Evolutionary conservation across 805 yeast species (phyloP), one percentile per base, ranked within the genome.

Genomic region (Candida dajiaensis): DNA sequence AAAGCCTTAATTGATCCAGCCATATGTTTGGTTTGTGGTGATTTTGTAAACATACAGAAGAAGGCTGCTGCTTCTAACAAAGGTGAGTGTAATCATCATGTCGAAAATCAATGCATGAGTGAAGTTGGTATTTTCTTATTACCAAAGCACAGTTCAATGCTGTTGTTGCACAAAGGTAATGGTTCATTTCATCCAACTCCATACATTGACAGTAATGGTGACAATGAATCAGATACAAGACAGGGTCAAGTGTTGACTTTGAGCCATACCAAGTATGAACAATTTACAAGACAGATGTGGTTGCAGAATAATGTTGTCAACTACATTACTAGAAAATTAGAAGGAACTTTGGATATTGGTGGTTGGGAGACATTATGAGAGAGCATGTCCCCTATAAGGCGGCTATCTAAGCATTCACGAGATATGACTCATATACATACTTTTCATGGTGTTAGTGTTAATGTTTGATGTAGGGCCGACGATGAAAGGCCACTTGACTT

Each of bases 131-230:
- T 89, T 0, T 89, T 81, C 54, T 65, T 89, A 41, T 58, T 86
- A 2, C 92, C 95, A 2, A 79, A 83, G 53, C 83, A 81, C 51
- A 75, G 86, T 51, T 68, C 83, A 12, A 59, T 86, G 22, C 65
- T 89, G 43, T 59, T 88, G 29, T 60, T 92, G 41, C 77, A 85
- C 48, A 80, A 79, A 43, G 84, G 83, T 8, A 83, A 85, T 33
- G 99, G 99, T 0, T 80, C 96, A 1, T 92, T 92, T 62, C 73
- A 78, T 50, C 81, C 80, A 29, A 84, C 95, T 3, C 98, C 98
- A 0, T 92, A 82, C 59, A 66, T 87, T 31, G 96, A 90, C 61
- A 73, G 74, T 31, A 95, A 89, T 62, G 97, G 97, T 1, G 97
- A 90, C 57, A 65, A 81, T 15, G 89, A 90, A 42, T 83, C 81